Evolutionary conservation across 352 stramenopile species (phyloP), one percentile per base, ranked within the genome.

Genomic region (Pythium oligandrum): DNA sequence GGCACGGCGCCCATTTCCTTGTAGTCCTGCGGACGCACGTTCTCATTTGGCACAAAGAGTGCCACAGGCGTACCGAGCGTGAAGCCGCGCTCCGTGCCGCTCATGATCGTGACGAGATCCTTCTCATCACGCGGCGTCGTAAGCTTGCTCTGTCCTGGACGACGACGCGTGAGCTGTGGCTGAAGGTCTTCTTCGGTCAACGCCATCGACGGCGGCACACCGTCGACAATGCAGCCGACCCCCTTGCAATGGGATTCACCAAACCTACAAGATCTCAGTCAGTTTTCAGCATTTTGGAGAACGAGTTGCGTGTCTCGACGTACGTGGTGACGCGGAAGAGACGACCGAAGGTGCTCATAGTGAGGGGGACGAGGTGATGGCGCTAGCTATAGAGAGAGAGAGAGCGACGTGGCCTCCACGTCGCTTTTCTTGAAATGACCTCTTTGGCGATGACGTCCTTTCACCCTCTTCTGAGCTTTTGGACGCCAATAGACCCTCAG

Each of bases 121-220:
- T 94, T 97, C 73, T 99, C 97, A 63, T 99, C 97, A 37, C 97
- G 85, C 32, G 97, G 97, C 17, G 97, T 99, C 47, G 97, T 99
- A 63, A 99, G 95, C 51, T 97, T 92, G 63, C 89, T 98, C 76
- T 99, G 97, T 5, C 96, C 97, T 0, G 97, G 97, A 48, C 96
- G 91, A 46, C 97, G 84, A 42, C 96, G 85, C 69, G 98, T 98
- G 50, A 99, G 86, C 75, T 99, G 96, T 42, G 86, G 78, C 77
- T 99, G 97, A 53, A 99, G 97, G 57, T 99, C 95, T 30, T 93
- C 91, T 44, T 96, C 76, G 0, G 90, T 98, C 26, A 99, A 73
- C 36, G 74, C 80, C 52, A 99, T 86, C 31, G 93, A 96, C n/a
- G 97, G 96, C 17, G 97, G 97, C 57, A 97, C 97, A 38, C 96